phyloP scores from a whole-genome alignment of 1,284 basidiomycete genomes.

The Kwoniella shivajii region DNA sequence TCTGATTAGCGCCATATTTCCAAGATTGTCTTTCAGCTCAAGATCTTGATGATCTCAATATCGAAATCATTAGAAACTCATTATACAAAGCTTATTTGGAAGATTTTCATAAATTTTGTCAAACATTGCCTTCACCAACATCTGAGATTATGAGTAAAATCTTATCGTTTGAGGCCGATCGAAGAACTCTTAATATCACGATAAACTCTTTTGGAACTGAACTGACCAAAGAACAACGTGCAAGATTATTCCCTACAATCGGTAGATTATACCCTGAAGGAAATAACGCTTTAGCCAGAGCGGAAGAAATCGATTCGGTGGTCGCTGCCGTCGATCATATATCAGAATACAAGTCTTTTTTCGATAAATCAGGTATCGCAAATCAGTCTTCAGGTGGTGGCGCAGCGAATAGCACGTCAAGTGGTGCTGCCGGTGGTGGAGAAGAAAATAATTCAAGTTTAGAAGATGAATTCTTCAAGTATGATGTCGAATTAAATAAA shows the following conservation, averaged over 20 bases:
- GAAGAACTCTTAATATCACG: slow-evolving; percentile 96
- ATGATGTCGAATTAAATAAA: slow-evolving; percentile 93
- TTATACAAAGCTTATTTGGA: slow-evolving; percentile 99
- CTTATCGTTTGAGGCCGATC: slow-evolving; percentile 94
- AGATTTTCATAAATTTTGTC: slow-evolving; percentile 88
- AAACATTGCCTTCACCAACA: slow-evolving; percentile 79
- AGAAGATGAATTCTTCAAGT: slow-evolving; percentile 94
- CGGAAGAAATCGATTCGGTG: slow-evolving; percentile 95
- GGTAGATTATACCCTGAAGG: slow-evolving; percentile 94
- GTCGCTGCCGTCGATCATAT: slow-evolving; percentile 84
- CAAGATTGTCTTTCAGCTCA: slow-evolving; percentile 90
- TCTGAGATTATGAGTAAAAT: slow-evolving; percentile 85
- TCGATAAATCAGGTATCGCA: slow-evolving; percentile 62
- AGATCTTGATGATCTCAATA: slow-evolving; percentile 98
- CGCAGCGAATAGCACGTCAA: slow-evolving; percentile 49
- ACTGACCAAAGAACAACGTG: slow-evolving; percentile 91
- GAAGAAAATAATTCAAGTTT: slow-evolving; percentile 61
- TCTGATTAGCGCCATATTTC: slow-evolving; percentile 86
- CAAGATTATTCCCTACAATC: slow-evolving; percentile 91
- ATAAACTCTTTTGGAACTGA: slow-evolving; percentile 99
- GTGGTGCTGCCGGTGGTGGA: slow-evolving; percentile 27
- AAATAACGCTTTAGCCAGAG: slow-evolving; percentile 89
- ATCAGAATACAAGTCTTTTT: slow-evolving; percentile 87
- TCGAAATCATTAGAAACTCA: slow-evolving; percentile 99
- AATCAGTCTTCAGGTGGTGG: slow-evolving; percentile 26